Conservation (phyloP, 352 stramenopile species). For the Blastocystis sp. region DNA sequence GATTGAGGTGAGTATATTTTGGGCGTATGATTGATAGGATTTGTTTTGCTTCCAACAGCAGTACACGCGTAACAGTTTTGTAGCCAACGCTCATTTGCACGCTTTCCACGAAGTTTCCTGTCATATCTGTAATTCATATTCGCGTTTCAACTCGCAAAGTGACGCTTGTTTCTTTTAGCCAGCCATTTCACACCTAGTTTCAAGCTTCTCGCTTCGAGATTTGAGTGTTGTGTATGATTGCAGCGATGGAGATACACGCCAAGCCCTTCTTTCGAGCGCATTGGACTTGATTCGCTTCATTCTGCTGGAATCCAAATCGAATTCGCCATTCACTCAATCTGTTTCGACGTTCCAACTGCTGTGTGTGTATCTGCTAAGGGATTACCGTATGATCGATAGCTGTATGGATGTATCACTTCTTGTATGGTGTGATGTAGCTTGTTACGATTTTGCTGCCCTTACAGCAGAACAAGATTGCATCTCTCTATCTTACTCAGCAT, state of each 20-base stretch:
- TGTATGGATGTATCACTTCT: neutral
- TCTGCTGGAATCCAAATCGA: neutral
- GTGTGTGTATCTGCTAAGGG: neutral
- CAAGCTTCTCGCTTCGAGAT: neutral
- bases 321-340: constrained; percentile 10
- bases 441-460: neutral
- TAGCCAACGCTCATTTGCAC: neutral
- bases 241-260: neutral
- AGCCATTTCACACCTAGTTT: neutral
- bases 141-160: neutral
- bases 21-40: neutral
- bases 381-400: neutral
- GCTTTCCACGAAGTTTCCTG: neutral
- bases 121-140: constrained; percentile 27
- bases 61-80: neutral
- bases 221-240: constrained; percentile 15
- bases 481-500: neutral
- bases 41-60: neutral
- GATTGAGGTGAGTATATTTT: neutral
- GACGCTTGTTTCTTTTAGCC: neutral
- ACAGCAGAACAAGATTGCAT: neutral
- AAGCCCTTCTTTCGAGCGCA: neutral
- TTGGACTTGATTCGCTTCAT: neutral
- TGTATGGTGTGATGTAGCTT: neutral
- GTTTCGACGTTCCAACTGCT: neutral